Base-by-base conservation (phyloP, 2,329 filamentous ascomycete genomes). In the Orbilia ellipsospora region DNA sequence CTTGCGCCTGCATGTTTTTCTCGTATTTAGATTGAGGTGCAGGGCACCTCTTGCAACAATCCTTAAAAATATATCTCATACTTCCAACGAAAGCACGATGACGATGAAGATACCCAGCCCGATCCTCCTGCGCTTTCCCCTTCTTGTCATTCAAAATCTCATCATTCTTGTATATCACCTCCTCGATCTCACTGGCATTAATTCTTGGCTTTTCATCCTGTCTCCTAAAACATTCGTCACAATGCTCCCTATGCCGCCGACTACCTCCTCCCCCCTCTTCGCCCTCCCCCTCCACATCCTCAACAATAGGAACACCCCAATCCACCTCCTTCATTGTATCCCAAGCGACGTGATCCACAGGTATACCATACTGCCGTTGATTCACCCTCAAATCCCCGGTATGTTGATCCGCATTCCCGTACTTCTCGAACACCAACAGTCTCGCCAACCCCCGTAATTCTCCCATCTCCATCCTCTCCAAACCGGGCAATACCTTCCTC, bases 11-110 rank as follows among this genome's bases (percentile, higher is more conserved):
- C 1, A 91, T 82, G 73, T 92, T 88, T 40, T 89, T 85, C 78
- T 96, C 93, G 78, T 94, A 90, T 0, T 88, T 84, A 0, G 90
- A 93, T 3, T 84, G 81, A 0, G 92, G 88, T 52, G 86, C 82
- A 0, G 93, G 93, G 78, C 93, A 96, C 77, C 84, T 88, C 7
- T 92, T 92, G 80, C 93, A 96, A 81, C 93, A 96, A 80, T 96
- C 93, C 28, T 88, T 84, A 63, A 94, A 87, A 4, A 95, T 87
- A 81, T 95, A 90, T 66, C 89, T 84, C 2, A 90, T 88, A 31
- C 88, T 87, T 0, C 93, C 92, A 79, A 96, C 94, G 81, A 96
- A 96, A 12, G 78, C 78, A 2, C 92, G 92, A 79, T 96, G 92
- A 1, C 93, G 88, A 82, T 96, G 93, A 4, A 96, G 84, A 74